Percentiles rank a stretch among this genome's conserved stretches.
These are phyloP conservation scores for Nannizziopsis arthrosporioides DNA, from an alignment of 2,329 filamentous ascomycete genomes.

Conservation along the genomic window DNA sequence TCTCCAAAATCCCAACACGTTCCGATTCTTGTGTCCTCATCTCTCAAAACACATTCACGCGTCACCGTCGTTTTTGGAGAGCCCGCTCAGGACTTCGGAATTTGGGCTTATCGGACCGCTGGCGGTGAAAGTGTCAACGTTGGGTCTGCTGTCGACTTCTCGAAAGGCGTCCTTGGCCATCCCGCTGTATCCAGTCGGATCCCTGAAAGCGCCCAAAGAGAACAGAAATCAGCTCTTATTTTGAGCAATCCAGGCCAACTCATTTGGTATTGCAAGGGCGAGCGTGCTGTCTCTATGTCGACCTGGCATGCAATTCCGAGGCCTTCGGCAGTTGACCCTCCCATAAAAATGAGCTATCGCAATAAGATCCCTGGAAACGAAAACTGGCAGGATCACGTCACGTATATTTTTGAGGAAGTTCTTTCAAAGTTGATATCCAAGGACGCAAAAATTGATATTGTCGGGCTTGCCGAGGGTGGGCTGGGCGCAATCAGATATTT, in stretches of 20 bases:
- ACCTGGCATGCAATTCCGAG: conserved; percentile 51
- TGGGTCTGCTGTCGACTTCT: conserved; percentile 59
- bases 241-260: conserved; percentile 69
- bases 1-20: conserved; percentile 45
- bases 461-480: conserved; percentile 59
- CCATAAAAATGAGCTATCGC: conserved; percentile 39
- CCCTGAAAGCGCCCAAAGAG: conserved; percentile 6
- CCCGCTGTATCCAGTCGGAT: neutral
- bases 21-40: conserved; percentile 53
- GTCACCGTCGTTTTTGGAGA: conserved; percentile 68
- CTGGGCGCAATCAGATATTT: conserved; percentile 49
- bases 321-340: conserved; percentile 49
- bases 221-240: conserved; percentile 47
- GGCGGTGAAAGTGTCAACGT: conserved; percentile 53
- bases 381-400: conserved; percentile 49
- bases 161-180: conserved; percentile 35
- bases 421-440: conserved; percentile 40
- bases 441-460: conserved; percentile 52
- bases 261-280: conserved; percentile 58
- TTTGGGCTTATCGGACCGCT: conserved; percentile 59
- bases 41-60: conserved; percentile 47
- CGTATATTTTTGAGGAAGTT: conserved; percentile 54
- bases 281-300: conserved; percentile 47
- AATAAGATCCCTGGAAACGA: conserved; percentile 55
- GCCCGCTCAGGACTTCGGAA: conserved; percentile 56